Percentiles rank a stretch among this genome's conserved stretches.
These are phyloP conservation scores for Naumovozyma castellii DNA, from an alignment of 805 yeast genomes.

Conservation along the genomic window DNA sequence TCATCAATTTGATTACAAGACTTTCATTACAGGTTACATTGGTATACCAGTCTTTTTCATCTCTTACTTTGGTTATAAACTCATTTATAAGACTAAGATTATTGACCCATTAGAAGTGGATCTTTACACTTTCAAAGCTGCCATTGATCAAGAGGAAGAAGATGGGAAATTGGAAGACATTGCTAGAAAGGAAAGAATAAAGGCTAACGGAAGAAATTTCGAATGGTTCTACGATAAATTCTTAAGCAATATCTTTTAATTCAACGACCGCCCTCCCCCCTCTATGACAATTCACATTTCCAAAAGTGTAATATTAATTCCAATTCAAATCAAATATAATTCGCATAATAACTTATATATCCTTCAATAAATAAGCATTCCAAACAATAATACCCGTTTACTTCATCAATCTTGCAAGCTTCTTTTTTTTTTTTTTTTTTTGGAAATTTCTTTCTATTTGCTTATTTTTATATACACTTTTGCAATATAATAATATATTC, in stretches of 20 bases:
- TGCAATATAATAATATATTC: too few relatives aligned
- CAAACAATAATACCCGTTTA: too few relatives aligned
- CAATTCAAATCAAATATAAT: too few relatives aligned
- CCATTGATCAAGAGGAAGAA: constrained; percentile 27
- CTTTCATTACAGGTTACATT: constrained; percentile 70
- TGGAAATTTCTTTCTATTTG: background rate
- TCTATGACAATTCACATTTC: too few relatives aligned
- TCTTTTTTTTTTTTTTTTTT: background rate
- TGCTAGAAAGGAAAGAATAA: constrained; percentile 23
- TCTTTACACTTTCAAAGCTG: constrained; percentile 22
- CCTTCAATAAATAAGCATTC: background rate
- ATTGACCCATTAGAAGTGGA: constrained; percentile 52
- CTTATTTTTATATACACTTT: background rate
- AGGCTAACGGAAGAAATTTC: constrained; percentile 26
- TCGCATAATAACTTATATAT: too few relatives aligned
- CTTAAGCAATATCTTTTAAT: constrained; percentile 41
- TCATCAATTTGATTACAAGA: constrained; percentile 48
- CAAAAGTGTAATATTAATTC: too few relatives aligned
- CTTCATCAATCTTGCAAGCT: background rate
- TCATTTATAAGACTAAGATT: constrained; percentile 40
- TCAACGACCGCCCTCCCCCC: background rate
- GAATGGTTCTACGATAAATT: constrained; percentile 42
- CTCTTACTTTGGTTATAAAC: constrained; percentile 51
- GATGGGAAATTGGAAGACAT: constrained; percentile 26
- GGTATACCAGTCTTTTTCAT: constrained; percentile 51